Percentiles rank a stretch among this genome's conserved stretches.
These are phyloP conservation scores for Plasmodium gallinaceum DNA, from an alignment of 169 alveolate species.

Conservation along the genomic window DNA sequence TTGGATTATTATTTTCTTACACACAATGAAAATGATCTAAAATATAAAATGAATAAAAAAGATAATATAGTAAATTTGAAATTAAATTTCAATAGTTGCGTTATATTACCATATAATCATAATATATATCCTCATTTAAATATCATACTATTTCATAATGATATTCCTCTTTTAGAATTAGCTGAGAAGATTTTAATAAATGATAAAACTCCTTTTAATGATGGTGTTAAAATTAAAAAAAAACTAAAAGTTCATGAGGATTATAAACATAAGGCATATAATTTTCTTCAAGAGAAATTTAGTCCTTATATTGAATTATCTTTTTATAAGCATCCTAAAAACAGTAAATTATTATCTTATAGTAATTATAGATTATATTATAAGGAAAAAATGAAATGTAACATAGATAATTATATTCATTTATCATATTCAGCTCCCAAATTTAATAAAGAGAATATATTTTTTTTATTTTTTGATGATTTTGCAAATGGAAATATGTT, in stretches of 20 bases:
- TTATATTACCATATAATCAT: slow-evolving; percentile 63
- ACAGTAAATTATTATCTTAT: slow-evolving; percentile 25
- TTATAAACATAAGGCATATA: not conserved
- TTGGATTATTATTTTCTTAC: slow-evolving; percentile 9
- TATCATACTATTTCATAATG: slow-evolving; percentile 39
- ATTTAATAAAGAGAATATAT: slow-evolving; percentile 11
- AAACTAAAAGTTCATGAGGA: slow-evolving; percentile 4
- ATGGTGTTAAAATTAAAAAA: slow-evolving; percentile 19
- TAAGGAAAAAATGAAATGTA: slow-evolving; percentile 18
- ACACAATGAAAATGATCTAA: not conserved
- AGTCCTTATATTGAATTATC: slow-evolving; percentile 41
- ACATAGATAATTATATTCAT: slow-evolving; percentile 14
- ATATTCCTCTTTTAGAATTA: slow-evolving; percentile 36
- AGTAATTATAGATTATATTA: slow-evolving; percentile 25
- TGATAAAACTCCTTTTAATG: slow-evolving; percentile 37
- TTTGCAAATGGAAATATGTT: not conserved
- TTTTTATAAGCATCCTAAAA: slow-evolving; percentile 48
- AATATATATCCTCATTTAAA: slow-evolving; percentile 9
- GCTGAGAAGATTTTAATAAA: slow-evolving; percentile 10
- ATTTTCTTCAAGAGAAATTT: slow-evolving; percentile 12
- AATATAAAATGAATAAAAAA: slow-evolving; percentile 1
- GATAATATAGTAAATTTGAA: slow-evolving; percentile 18
- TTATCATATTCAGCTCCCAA: slow-evolving; percentile 53
- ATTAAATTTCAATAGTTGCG: slow-evolving; percentile 26
- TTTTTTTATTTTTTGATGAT: slow-evolving; percentile 51